phyloP scores from a whole-genome alignment of 2,329 filamentous ascomycete species.

The Fusarium keratoplasticum region DNA sequence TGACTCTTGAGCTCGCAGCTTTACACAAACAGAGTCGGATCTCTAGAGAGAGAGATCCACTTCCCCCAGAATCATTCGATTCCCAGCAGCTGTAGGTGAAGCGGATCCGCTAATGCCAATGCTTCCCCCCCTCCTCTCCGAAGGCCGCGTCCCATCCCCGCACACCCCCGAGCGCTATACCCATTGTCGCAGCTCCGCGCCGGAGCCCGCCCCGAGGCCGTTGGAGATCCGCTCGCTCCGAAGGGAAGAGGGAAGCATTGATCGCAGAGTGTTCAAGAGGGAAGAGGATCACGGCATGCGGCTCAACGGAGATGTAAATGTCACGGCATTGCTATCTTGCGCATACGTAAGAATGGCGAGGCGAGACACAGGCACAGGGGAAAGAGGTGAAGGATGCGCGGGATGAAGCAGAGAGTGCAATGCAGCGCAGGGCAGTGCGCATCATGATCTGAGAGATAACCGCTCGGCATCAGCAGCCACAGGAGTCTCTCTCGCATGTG shows the following conservation, averaged over 20 bases:
- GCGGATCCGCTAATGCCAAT: slow-evolving; percentile 6
- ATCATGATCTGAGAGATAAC: slow-evolving; percentile 12
- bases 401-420: not conserved
- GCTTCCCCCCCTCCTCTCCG: slow-evolving; percentile 1
- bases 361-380: not conserved
- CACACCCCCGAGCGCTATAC: slow-evolving; percentile 28
- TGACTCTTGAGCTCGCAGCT: not conserved
- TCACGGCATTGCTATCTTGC: not conserved
- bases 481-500: not conserved
- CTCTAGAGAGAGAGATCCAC: not conserved
- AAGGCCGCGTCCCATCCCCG: slow-evolving; percentile 9
- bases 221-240: not conserved
- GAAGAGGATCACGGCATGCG: not conserved
- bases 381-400: not conserved
- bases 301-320: not conserved
- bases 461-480: slow-evolving; percentile 1
- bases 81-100: not conserved
- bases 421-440: not conserved
- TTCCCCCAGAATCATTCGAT: slow-evolving; percentile 2
- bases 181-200: slow-evolving; percentile 23
- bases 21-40: not conserved
- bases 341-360: slow-evolving; percentile 2
- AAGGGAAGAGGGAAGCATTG: not conserved
- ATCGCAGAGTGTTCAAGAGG: slow-evolving; percentile 11
- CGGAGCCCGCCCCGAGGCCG: not conserved